Percentiles rank a stretch among this genome's conserved stretches.
These are phyloP conservation scores for Claviceps sp. DNA, from an alignment of 2,329 filamentous ascomycete species.

Conservation along the genomic window DNA sequence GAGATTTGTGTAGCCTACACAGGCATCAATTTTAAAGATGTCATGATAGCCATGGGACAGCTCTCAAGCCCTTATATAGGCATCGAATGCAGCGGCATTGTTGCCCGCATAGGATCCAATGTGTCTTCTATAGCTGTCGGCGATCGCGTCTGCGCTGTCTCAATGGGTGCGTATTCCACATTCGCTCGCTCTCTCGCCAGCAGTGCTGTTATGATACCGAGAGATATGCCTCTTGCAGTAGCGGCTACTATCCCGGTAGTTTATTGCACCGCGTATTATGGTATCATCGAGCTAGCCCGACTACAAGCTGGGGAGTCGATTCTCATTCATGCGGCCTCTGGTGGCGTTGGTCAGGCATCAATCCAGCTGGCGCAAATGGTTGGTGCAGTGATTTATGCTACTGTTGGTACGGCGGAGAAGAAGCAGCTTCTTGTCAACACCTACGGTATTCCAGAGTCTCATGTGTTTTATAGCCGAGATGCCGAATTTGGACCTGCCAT, in stretches of 20 bases:
- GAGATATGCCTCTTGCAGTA: slow-evolving; percentile 15
- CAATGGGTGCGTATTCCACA: slow-evolving; percentile 15
- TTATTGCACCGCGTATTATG: slow-evolving; percentile 9
- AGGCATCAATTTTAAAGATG: slow-evolving; percentile 29
- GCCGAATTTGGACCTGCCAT: slow-evolving; percentile 10
- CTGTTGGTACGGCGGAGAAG: slow-evolving; percentile 17
- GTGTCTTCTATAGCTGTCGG: slow-evolving; percentile 8
- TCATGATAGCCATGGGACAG: slow-evolving; percentile 13
- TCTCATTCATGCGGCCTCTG: slow-evolving; percentile 18
- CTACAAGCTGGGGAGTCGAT: slow-evolving; percentile 19
- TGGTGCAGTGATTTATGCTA: slow-evolving; percentile 16
- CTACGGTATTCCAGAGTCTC: slow-evolving; percentile 23
- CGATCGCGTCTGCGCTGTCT: slow-evolving; percentile 13
- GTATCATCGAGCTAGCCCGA: slow-evolving; percentile 8
- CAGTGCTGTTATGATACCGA: slow-evolving; percentile 3
- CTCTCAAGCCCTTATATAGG: slow-evolving; percentile 10
- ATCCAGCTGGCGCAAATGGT: slow-evolving; percentile 13
- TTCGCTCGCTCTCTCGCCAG: slow-evolving; percentile 11
- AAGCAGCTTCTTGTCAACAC: slow-evolving; percentile 14
- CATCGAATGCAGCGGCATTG: slow-evolving; percentile 13
- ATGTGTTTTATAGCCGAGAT: slow-evolving; percentile 16
- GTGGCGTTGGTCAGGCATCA: slow-evolving; percentile 18
- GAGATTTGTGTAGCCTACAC: slow-evolving; percentile 29
- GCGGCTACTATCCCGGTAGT: slow-evolving; percentile 13
- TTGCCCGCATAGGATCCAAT: slow-evolving; percentile 8